A percentile compares a stretch with the other conserved stretches of the same genome.
Conservation (phyloP, 768 basidiomycete genomes). For the Gelatoporia subvermispora region DNA sequence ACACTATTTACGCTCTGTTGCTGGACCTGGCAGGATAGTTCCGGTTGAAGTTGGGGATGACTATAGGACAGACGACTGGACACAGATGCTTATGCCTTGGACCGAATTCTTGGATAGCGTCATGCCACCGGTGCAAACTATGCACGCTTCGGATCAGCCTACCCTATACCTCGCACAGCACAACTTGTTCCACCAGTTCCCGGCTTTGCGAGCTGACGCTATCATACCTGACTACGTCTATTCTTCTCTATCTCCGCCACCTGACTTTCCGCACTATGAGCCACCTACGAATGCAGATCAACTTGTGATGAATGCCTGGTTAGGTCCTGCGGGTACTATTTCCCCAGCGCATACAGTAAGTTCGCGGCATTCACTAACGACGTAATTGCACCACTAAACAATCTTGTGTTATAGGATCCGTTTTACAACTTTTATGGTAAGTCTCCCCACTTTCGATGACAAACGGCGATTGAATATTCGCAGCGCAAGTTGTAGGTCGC, state of each 20-base stretch:
- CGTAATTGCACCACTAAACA: constrained; percentile 6
- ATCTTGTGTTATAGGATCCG: constrained; percentile 63
- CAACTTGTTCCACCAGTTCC: constrained; percentile 81
- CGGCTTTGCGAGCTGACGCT: constrained; percentile 68
- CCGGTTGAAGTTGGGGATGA: constrained; percentile 88
- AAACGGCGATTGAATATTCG: not conserved
- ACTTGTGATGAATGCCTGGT: constrained; percentile 72
- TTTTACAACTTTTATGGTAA: constrained; percentile 89
- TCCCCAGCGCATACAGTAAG: constrained; percentile 88
- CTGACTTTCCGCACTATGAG: constrained; percentile 44
- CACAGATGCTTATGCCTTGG: constrained; percentile 74
- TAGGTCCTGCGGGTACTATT: constrained; percentile 72
- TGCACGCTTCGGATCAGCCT: constrained; percentile 24
- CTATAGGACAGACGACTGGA: constrained; percentile 80
- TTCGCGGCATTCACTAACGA: constrained; percentile 17
- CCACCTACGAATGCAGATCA: constrained; percentile 65
- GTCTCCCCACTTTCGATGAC: constrained; percentile 7
- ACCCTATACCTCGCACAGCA: constrained; percentile 88
- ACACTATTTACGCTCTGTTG: constrained; percentile 61
- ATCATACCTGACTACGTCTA: constrained; percentile 88
- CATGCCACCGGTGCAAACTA: constrained; percentile 23
- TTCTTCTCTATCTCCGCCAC: constrained; percentile 43
- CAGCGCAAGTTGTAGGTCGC: constrained; percentile 83
- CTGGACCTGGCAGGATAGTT: constrained; percentile 79
- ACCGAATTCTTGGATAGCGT: constrained; percentile 62